Conservation (phyloP, 306 rosid genomes). For the Psophocarpus tetragonolobus region DNA sequence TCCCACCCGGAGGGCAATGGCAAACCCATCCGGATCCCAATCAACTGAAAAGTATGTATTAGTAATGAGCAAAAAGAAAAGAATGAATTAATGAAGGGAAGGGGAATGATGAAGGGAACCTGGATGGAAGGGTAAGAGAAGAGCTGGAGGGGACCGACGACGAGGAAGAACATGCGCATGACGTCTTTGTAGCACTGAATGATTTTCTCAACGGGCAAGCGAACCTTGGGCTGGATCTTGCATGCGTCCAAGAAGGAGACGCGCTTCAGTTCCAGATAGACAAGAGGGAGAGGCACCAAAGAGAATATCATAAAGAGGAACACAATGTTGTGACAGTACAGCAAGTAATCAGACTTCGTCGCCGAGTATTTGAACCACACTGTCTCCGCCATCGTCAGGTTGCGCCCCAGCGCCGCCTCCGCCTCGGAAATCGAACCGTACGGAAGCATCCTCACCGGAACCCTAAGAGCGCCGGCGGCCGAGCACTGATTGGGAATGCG, state of each 20-base stretch:
- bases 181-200: conserved; percentile 71
- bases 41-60: conserved; percentile 53
- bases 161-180: conserved; percentile 71
- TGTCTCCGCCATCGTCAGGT: conserved; percentile 66
- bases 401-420: conserved; percentile 63
- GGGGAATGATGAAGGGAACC: conserved; percentile 48
- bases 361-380: conserved; percentile 88
- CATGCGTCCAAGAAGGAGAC: conserved; percentile 44
- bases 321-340: conserved; percentile 79
- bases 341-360: conserved; percentile 70
- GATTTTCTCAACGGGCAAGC: conserved; percentile 58
- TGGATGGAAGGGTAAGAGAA: conserved; percentile 70
- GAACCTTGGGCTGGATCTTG: conserved; percentile 95
- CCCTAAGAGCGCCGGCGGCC: conserved; percentile 24
- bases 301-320: conserved; percentile 81
- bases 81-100: neutral
- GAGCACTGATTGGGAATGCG: neutral
- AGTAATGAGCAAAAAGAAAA: too few relatives aligned
- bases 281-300: conserved; percentile 67
- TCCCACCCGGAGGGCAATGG: conserved; percentile 96
- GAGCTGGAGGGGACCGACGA: conserved; percentile 92
- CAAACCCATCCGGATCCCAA: conserved; percentile 75
- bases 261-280: conserved; percentile 55
- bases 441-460: conserved; percentile 57
- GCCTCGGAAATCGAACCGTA: conserved; percentile 60